A percentile compares a stretch with the other conserved stretches of the same genome.
phyloP scores from a whole-genome alignment of 768 basidiomycete genomes.

The Rhizopogon vinicolor region DNA sequence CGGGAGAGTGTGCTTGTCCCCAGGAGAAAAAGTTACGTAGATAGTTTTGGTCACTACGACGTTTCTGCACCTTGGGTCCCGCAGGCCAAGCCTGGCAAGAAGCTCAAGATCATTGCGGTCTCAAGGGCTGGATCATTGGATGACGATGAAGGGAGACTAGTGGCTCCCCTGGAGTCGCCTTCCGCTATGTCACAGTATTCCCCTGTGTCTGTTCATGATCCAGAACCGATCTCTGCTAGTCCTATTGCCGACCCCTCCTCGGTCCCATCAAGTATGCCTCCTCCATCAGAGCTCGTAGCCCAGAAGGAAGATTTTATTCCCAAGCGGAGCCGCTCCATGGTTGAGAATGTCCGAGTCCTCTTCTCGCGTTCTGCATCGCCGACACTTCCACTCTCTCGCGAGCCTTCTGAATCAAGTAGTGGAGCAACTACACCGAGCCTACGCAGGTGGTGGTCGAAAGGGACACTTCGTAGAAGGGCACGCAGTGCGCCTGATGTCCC shows the following conservation, averaged over 20 bases:
- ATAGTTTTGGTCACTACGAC: slow-evolving; percentile 5
- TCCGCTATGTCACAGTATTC: slow-evolving; percentile 38
- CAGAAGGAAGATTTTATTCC: slow-evolving; percentile 25
- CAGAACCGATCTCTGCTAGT: slow-evolving; percentile 13
- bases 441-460: slow-evolving; percentile 46
- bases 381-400: slow-evolving; percentile 23
- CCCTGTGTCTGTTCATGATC: slow-evolving; percentile 24
- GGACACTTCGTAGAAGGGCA: slow-evolving; percentile 44
- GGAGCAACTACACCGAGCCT: slow-evolving; percentile 27
- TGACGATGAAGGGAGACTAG: slow-evolving; percentile 19
- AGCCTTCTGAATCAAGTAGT: slow-evolving; percentile 21
- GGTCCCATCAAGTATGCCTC: slow-evolving; percentile 11
- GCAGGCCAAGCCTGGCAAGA: slow-evolving; percentile 11
- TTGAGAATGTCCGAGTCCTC: slow-evolving; percentile 57
- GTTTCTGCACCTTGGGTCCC: background rate
- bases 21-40: slow-evolving; percentile 48
- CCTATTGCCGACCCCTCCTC: slow-evolving; percentile 13
- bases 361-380: slow-evolving; percentile 49
- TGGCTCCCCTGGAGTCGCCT: slow-evolving; percentile 23
- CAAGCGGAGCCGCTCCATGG: slow-evolving; percentile 49
- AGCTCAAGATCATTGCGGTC: slow-evolving; percentile 24
- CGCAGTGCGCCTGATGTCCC: slow-evolving; percentile 49
- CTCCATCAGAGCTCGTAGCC: slow-evolving; percentile 23
- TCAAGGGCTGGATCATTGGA: slow-evolving; percentile 16
- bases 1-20: slow-evolving; percentile 71